Base-by-base conservation (phyloP, 2,329 filamentous ascomycete genomes). In the Xylaria arbuscula region DNA sequence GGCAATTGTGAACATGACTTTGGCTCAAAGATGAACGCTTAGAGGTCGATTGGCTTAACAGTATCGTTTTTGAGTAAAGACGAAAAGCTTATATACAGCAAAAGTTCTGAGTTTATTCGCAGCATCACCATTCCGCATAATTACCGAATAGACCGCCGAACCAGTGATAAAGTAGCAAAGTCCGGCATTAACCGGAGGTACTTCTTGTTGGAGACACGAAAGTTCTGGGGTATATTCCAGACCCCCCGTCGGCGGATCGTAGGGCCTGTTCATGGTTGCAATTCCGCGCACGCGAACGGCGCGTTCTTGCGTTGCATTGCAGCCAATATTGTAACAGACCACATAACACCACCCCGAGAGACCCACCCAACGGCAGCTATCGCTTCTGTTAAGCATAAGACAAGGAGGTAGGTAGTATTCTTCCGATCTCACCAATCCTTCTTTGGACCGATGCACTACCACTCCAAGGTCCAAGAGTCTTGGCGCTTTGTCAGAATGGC, bases 351-450 rank as follows among this genome's bases (percentile, higher is more conserved):
- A 57, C 36, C 54, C 22, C 22, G 19, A 13, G 11, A 24, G 6
- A 17, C 10, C 54, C 54, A 57, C 42, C 38, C 38, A 45, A 24
- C 36, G 5, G 36, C 36, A 54, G 17, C 32, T 17, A 19, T 54
- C 51, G 7, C 8, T 15, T 36, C 38, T 38, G 17, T 45, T 42
- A 42, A 11, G 36, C 38, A 57, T 57, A 22, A 45, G 42, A 57
- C 36, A 7, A 56, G 54, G 54, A 56, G 54, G 54, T 56, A 56
- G 54, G 54, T 56, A 56, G 54, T n/a, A 56, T 40, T 42, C n/a
- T 24, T 17, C 38, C 54, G 54, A 36, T 57, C 13, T 22, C 38
- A 38, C 38, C 38, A 57, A 57, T 57, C 54, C 54, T 56, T 57
- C 54, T 45, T 42, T 40, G 19, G 38, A 28, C 22, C 15, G 36